Evolutionary conservation across 768 basidiomycete species (phyloP).

Genomic region (Russula brevipes): DNA sequence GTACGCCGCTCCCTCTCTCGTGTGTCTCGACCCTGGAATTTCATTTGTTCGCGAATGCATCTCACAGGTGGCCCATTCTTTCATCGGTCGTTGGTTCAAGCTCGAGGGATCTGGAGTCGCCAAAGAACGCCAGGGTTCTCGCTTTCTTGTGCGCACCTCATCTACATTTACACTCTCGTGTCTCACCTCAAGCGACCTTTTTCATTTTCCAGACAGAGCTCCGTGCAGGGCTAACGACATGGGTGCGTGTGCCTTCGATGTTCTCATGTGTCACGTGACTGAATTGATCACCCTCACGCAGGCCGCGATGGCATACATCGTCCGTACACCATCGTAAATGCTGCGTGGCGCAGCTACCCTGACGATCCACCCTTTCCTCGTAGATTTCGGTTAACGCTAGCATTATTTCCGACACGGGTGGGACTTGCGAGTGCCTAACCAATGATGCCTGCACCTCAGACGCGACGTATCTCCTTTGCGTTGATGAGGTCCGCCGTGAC

Average conservation of each 20-base stretch:
- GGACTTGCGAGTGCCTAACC: constrained; percentile 71
- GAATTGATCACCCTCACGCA: constrained; percentile 28
- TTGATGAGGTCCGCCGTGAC: constrained; percentile 58
- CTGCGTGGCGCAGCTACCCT: neutral
- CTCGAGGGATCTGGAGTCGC: constrained; percentile 35
- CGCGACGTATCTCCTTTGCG: constrained; percentile 49
- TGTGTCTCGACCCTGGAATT: too few species aligned
- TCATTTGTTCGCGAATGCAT: neutral
- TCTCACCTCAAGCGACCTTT: neutral
- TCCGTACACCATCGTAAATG: constrained; percentile 27
- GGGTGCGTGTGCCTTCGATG: constrained; percentile 43
- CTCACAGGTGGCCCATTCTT: constrained; percentile 31
- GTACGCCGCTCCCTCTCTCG: too few species aligned
- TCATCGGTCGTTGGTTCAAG: constrained; percentile 33
- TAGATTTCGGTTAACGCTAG: constrained; percentile 84
- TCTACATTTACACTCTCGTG: neutral
- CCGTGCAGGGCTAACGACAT: constrained; percentile 75
- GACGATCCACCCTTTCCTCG: neutral
- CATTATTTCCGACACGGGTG: constrained; percentile 71
- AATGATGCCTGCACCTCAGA: constrained; percentile 52
- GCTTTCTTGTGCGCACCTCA: constrained; percentile 30
- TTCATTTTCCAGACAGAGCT: constrained; percentile 54
- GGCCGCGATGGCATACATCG: constrained; percentile 84
- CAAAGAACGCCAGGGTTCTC: constrained; percentile 33
- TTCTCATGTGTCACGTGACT: constrained; percentile 12